Evolutionary conservation across 2,329 filamentous ascomycete species (phyloP).

Genomic region (Onygenales sp.): DNA sequence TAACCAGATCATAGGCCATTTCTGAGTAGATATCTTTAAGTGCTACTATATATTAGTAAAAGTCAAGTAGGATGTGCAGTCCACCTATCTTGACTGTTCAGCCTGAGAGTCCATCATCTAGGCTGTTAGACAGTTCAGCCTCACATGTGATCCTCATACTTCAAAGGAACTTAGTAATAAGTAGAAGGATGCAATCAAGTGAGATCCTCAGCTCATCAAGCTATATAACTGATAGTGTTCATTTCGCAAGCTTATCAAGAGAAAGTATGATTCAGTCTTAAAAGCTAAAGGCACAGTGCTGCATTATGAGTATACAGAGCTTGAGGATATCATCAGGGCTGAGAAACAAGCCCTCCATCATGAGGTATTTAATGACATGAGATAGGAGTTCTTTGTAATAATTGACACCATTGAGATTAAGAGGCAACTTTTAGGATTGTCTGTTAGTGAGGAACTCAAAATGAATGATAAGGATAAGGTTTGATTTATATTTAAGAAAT

Average conservation of each 20-base stretch:
- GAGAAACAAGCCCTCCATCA: background rate
- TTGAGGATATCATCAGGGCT: background rate
- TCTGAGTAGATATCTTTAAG: background rate
- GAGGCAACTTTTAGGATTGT: background rate
- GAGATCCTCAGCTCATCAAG: conserved; percentile 1
- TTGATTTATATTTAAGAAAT: background rate
- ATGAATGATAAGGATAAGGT: background rate
- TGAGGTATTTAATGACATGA: background rate
- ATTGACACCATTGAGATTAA: conserved; percentile 1
- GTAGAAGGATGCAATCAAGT: background rate
- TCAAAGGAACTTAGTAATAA: background rate
- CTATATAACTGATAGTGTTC: background rate
- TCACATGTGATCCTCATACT: background rate
- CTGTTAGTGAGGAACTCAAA: background rate
- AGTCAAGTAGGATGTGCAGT: background rate
- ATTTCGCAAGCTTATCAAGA: background rate
- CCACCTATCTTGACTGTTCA: background rate
- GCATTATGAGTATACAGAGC: conserved; percentile 1
- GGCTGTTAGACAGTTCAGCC: background rate
- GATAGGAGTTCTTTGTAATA: background rate
- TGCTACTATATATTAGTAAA: background rate
- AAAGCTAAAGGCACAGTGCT: background rate
- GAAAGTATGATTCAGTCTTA: background rate
- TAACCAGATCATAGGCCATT: conserved; percentile 14
- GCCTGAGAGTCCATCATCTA: background rate